A percentile compares a stretch with the other conserved stretches of the same genome.
These are phyloP conservation scores for Ophiostoma tasmaniense DNA, from an alignment of 2,329 filamentous ascomycete species.

Conservation along the genomic window DNA sequence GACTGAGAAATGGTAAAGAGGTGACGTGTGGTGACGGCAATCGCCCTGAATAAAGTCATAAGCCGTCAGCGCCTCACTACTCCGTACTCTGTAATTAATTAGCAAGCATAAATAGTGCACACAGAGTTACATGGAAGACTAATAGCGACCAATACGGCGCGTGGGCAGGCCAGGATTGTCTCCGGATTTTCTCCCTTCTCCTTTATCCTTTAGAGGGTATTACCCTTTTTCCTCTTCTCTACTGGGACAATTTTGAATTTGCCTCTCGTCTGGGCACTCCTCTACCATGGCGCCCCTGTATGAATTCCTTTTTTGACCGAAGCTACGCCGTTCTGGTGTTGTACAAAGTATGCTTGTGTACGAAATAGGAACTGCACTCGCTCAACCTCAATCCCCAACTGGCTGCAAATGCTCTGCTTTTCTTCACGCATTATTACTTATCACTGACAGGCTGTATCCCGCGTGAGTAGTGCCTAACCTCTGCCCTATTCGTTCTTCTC, in stretches of 20 bases:
- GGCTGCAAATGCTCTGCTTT: neutral
- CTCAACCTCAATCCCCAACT: neutral
- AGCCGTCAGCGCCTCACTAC: neutral
- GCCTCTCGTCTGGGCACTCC: neutral
- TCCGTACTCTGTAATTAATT: no score
- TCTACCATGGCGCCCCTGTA: neutral
- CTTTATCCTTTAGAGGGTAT: neutral
- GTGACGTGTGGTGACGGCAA: neutral
- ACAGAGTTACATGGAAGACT: no score
- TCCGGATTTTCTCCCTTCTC: neutral
- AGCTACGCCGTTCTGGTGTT: conserved; percentile 1
- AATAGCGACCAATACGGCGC: neutral
- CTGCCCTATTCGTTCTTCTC: neutral
- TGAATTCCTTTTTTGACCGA: neutral
- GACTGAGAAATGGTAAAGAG: neutral
- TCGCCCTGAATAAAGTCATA: neutral
- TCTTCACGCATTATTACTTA: neutral
- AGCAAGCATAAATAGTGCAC: no score
- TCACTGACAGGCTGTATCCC: neutral
- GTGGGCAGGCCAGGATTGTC: neutral
- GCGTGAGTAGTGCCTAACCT: neutral
- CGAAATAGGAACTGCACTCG: neutral
- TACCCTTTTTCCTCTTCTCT: neutral
- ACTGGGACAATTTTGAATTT: neutral
- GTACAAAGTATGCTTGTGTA: neutral